Percentiles rank a stretch among this genome's conserved stretches.
Conservation (phyloP, 2,329 filamentous ascomycete genomes). For the Epichloe brachyelytri region DNA sequence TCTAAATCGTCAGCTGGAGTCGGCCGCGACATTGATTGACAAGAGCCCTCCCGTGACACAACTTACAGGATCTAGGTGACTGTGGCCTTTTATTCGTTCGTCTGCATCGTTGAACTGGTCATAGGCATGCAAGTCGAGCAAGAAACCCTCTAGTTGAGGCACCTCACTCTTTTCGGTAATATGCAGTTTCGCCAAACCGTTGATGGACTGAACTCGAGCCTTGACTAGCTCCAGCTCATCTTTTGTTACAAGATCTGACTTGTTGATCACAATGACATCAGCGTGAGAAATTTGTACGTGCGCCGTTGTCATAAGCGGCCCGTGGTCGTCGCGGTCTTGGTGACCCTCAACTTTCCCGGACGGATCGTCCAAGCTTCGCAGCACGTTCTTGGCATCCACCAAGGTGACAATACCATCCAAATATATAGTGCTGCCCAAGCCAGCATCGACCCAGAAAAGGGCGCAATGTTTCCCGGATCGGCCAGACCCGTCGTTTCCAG, state of each 20-base stretch:
- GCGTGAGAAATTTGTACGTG: slow-evolving; percentile 96
- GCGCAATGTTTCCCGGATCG: slow-evolving; percentile 89
- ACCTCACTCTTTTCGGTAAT: slow-evolving; percentile 70
- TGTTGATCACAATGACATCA: slow-evolving; percentile 91
- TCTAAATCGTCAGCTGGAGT: slow-evolving; percentile 31
- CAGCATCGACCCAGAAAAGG: slow-evolving; percentile 98
- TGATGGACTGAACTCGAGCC: slow-evolving; percentile 69
- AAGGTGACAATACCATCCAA: slow-evolving; percentile 93
- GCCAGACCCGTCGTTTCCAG: slow-evolving; percentile 92
- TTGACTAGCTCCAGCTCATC: slow-evolving; percentile 57
- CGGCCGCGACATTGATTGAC: not conserved
- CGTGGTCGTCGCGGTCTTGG: slow-evolving; percentile 38
- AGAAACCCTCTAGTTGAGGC: slow-evolving; percentile 68
- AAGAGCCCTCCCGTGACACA: not conserved
- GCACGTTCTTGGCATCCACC: slow-evolving; percentile 87
- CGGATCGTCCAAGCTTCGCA: slow-evolving; percentile 67
- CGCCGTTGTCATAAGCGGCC: slow-evolving; percentile 73
- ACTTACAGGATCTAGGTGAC: slow-evolving; percentile 74
- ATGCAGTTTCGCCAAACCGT: slow-evolving; percentile 74
- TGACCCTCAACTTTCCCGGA: slow-evolving; percentile 39
- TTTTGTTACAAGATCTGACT: slow-evolving; percentile 67
- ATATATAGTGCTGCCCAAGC: slow-evolving; percentile 87
- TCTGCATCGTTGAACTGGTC: slow-evolving; percentile 66
- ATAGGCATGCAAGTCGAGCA: slow-evolving; percentile 88
- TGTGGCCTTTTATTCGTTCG: slow-evolving; percentile 65